Percentiles rank a stretch among this genome's conserved stretches.
phyloP scores from a whole-genome alignment of 2,329 filamentous ascomycete species.

The Cladosporium sp. region DNA sequence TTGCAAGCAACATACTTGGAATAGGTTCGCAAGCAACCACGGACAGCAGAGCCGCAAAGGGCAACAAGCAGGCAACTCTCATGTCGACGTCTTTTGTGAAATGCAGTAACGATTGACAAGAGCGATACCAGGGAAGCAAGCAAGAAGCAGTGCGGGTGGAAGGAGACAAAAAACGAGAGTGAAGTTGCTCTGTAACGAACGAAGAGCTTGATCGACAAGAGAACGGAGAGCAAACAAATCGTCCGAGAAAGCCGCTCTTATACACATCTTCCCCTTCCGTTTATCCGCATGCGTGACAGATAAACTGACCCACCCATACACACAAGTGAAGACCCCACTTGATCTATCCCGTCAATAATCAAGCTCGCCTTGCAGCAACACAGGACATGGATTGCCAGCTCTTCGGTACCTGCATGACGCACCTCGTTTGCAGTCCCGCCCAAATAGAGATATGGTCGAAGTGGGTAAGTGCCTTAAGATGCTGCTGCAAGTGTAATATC shows the following conservation, averaged over 20 bases:
- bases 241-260: background rate
- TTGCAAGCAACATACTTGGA: slow-evolving; percentile 11
- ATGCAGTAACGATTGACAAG: slow-evolving; percentile 9
- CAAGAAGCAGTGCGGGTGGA: background rate
- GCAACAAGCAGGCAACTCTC: slow-evolving; percentile 12
- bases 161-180: too few species aligned
- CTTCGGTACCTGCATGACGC: slow-evolving; percentile 11
- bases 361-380: slow-evolving; percentile 14
- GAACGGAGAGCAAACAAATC: slow-evolving; percentile 2
- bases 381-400: slow-evolving; percentile 7
- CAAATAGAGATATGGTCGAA: too few species aligned
- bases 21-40: slow-evolving; percentile 13
- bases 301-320: background rate
- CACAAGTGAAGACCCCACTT: background rate
- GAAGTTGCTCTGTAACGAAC: background rate
- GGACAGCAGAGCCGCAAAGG: slow-evolving; percentile 13
- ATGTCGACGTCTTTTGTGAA: slow-evolving; percentile 12
- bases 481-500: too few species aligned
- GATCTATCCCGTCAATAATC: background rate
- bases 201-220: background rate
- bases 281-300: too few species aligned
- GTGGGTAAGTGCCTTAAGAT: too few species aligned
- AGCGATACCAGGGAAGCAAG: background rate
- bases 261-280: slow-evolving; percentile 1
- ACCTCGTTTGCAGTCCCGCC: slow-evolving; percentile 1